A percentile compares a stretch with the other conserved stretches of the same genome.
phyloP scores from a whole-genome alignment of 2,329 filamentous ascomycete species.

The Akanthomyces muscarius region DNA sequence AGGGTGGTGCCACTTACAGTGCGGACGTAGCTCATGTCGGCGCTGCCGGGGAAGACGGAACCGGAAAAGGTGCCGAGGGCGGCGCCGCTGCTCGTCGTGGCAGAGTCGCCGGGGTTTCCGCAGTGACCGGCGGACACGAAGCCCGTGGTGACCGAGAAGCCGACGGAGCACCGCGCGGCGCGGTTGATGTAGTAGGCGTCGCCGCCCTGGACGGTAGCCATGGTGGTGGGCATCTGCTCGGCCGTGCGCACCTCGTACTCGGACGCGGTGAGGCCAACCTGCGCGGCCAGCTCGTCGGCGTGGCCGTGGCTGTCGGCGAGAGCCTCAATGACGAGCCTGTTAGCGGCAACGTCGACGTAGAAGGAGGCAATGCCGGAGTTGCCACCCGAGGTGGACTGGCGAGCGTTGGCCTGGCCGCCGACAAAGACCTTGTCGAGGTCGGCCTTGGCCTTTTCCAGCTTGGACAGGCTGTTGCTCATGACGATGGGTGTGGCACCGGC shows the following conservation, averaged over 20 bases:
- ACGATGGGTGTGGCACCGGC: constrained; percentile 34
- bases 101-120: constrained; percentile 29
- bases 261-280: constrained; percentile 33
- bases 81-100: constrained; percentile 30
- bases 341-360: constrained; percentile 36
- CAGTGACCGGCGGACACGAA: constrained; percentile 40
- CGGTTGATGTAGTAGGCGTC: constrained; percentile 36
- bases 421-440: constrained; percentile 41
- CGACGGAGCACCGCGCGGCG: constrained; percentile 34
- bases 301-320: constrained; percentile 32
- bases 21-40: constrained; percentile 36
- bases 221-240: constrained; percentile 30
- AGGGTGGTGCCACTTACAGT: constrained; percentile 32
- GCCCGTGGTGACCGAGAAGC: constrained; percentile 37
- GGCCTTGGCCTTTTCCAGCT: constrained; percentile 38
- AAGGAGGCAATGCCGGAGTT: constrained; percentile 33
- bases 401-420: constrained; percentile 23
- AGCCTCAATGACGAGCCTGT: constrained; percentile 39
- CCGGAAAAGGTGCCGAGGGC: constrained; percentile 34
- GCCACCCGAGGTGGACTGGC: constrained; percentile 23
- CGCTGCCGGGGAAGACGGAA: constrained; percentile 37
- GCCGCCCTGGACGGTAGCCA: constrained; percentile 34
- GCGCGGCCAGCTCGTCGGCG: constrained; percentile 32
- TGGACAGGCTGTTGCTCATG: constrained; percentile 33
- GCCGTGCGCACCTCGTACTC: constrained; percentile 37